phyloP scores from a whole-genome alignment of 306 rosid genomes.

The Mimosa pudica region DNA sequence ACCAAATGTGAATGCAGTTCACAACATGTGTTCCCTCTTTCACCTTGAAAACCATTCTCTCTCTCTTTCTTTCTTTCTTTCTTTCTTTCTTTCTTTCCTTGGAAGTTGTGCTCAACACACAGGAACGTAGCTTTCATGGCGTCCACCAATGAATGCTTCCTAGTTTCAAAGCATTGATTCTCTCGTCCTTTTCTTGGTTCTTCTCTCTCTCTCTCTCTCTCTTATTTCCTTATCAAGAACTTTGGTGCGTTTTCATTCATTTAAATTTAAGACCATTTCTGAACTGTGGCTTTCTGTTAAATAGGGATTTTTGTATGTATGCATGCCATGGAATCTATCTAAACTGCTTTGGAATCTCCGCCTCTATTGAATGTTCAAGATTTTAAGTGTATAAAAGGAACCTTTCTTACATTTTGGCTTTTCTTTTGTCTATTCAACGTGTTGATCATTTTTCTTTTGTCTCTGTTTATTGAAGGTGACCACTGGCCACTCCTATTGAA shows the following conservation, averaged over 20 bases:
- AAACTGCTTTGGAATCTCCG: conserved; percentile 40
- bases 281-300: conserved; percentile 21
- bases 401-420: conserved; percentile 19
- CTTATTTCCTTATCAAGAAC: not conserved
- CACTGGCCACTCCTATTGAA: conserved; percentile 20
- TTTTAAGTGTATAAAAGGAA: conserved; percentile 24
- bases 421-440: conserved; percentile 16
- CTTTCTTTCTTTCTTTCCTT: not conserved
- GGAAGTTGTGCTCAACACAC: conserved; percentile 13
- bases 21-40: conserved; percentile 17
- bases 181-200: conserved; percentile 33
- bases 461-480: conserved; percentile 28
- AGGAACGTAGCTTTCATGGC: conserved; percentile 60
- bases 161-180: conserved; percentile 51
- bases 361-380: conserved; percentile 12
- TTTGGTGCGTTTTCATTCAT: conserved; percentile 12
- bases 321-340: conserved; percentile 11
- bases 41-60: conserved; percentile 1
- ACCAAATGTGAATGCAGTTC: not conserved
- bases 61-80: conserved; percentile 2
- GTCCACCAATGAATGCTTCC: conserved; percentile 38
- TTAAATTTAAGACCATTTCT: not conserved
- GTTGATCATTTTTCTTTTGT: conserved; percentile 4
- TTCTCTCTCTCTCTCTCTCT: conserved; percentile 24
- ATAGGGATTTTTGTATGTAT: conserved; percentile 27